phyloP scores from a whole-genome alignment of 495 filamentous ascomycete species.

The Tuber melanosporum region DNA sequence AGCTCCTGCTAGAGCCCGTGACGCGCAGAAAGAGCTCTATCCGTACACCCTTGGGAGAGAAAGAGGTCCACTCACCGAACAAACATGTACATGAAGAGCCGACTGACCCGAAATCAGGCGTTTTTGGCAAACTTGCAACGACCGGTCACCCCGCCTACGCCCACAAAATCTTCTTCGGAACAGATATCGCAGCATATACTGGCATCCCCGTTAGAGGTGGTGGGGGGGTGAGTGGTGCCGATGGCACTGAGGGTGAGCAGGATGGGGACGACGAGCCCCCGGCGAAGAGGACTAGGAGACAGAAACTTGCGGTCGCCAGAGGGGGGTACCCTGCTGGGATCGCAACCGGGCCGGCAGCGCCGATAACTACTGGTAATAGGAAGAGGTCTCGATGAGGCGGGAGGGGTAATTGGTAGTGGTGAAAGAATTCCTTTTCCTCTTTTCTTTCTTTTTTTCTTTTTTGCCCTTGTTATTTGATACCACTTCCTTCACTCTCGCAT shows the following conservation, averaged over 20 bases:
- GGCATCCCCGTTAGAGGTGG: slow-evolving; percentile 16
- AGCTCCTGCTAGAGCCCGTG: slow-evolving; percentile 51
- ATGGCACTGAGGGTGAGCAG: background rate
- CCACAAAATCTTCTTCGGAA: slow-evolving; percentile 26
- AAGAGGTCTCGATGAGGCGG: slow-evolving; percentile 22
- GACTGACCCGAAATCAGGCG: slow-evolving; percentile 3
- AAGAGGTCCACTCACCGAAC: slow-evolving; percentile 35
- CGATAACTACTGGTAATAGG: slow-evolving; percentile 6
- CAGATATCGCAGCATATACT: slow-evolving; percentile 22
- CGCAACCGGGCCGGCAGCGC: background rate
- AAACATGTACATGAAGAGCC: slow-evolving; percentile 20
- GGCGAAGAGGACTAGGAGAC: slow-evolving; percentile 28
- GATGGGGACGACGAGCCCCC: slow-evolving; percentile 27
- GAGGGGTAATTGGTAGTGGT: background rate
- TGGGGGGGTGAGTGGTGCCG: background rate
- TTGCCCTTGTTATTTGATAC: slow-evolving; percentile 4
- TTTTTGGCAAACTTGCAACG: slow-evolving; percentile 4
- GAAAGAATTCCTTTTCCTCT: slow-evolving; percentile 7
- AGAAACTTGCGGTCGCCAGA: slow-evolving; percentile 28
- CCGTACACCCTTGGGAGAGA: slow-evolving; percentile 35
- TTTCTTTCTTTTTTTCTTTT: background rate
- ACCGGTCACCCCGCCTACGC: slow-evolving; percentile 13
- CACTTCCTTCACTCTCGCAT: slow-evolving; percentile 8
- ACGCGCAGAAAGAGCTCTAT: slow-evolving; percentile 3
- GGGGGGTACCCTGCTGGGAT: slow-evolving; percentile 18